Evolutionary conservation across 73 alveolate species (phyloP).

Genomic region (Tetrahymena thermophila): DNA sequence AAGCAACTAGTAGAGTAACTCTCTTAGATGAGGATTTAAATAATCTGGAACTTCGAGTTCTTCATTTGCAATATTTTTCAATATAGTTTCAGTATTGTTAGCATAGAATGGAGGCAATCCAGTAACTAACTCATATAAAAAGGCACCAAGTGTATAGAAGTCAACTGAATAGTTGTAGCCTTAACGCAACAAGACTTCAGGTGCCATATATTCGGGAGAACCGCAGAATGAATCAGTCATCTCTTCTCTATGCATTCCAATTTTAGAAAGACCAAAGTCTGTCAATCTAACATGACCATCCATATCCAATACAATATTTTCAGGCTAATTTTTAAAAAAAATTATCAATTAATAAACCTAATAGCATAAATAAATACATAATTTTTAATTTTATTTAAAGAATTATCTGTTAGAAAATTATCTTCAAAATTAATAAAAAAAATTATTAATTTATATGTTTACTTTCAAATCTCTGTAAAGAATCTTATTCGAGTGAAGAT

Average conservation of each 20-base stretch:
- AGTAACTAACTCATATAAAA: slow-evolving; percentile 51
- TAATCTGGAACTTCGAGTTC: slow-evolving; percentile 39
- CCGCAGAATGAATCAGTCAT: slow-evolving; percentile 61
- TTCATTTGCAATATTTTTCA: slow-evolving; percentile 37
- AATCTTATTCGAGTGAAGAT: slow-evolving; percentile 49
- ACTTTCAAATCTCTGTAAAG: slow-evolving; percentile 58
- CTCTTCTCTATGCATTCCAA: slow-evolving; percentile 36
- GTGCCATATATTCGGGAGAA: slow-evolving; percentile 60
- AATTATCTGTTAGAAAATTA: not conserved
- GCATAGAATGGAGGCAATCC: slow-evolving; percentile 72
- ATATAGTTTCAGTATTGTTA: slow-evolving; percentile 46
- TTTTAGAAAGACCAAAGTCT: slow-evolving; percentile 59
- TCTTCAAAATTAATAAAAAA: not conserved
- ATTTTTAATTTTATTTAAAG: not conserved
- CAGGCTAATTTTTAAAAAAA: slow-evolving; percentile 39
- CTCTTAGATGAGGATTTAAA: slow-evolving; percentile 59
- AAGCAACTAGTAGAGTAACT: slow-evolving; percentile 56
- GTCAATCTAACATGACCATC: slow-evolving; percentile 56
- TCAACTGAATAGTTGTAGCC: slow-evolving; percentile 54
- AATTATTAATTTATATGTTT: not conserved
- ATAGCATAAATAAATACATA: not conserved
- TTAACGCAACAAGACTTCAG: slow-evolving; percentile 54
- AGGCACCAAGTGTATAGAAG: slow-evolving; percentile 55
- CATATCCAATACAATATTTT: slow-evolving; percentile 56
- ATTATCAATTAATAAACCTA: no score